Evolutionary conservation across 495 filamentous ascomycete genomes (phyloP).

Genomic region (Talaromyces adpressus): DNA sequence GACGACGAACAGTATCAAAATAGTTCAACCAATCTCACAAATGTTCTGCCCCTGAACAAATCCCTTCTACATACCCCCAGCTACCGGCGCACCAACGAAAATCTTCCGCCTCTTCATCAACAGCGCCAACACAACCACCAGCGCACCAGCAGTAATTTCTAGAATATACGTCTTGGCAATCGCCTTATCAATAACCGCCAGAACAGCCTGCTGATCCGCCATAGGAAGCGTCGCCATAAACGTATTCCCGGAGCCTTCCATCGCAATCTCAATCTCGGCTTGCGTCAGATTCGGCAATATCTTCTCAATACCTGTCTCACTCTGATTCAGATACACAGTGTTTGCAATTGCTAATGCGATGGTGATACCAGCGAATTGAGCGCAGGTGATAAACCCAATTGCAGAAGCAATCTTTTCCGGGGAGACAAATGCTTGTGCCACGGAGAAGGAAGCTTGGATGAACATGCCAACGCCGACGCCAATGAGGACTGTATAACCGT

Average conservation of each 20-base stretch:
- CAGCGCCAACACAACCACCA: conserved; percentile 36
- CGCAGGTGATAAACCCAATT: conserved; percentile 39
- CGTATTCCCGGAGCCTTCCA: not conserved
- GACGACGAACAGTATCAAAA: not conserved
- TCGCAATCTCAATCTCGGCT: not conserved
- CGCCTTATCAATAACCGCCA: conserved; percentile 42
- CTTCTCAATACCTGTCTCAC: not conserved
- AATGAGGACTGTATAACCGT: conserved; percentile 44
- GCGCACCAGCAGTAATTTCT: conserved; percentile 38
- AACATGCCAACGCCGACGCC: conserved; percentile 40
- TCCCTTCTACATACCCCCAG: not conserved
- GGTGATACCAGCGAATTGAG: conserved; percentile 41
- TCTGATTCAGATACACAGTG: conserved; percentile 27
- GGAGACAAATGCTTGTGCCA: conserved; percentile 34
- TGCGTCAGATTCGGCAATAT: not conserved
- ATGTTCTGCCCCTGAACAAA: not conserved
- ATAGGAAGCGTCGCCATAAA: not conserved
- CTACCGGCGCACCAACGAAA: not conserved
- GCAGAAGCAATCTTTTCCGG: conserved; percentile 25
- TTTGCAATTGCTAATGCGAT: conserved; percentile 48
- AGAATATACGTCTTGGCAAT: conserved; percentile 47
- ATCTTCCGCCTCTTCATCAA: conserved; percentile 35
- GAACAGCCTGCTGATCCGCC: conserved; percentile 19
- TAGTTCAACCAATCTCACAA: too few relatives aligned
- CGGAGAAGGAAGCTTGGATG: conserved; percentile 42